Base-by-base conservation (phyloP, 495 filamentous ascomycete species). In the Penicillium daleae region DNA sequence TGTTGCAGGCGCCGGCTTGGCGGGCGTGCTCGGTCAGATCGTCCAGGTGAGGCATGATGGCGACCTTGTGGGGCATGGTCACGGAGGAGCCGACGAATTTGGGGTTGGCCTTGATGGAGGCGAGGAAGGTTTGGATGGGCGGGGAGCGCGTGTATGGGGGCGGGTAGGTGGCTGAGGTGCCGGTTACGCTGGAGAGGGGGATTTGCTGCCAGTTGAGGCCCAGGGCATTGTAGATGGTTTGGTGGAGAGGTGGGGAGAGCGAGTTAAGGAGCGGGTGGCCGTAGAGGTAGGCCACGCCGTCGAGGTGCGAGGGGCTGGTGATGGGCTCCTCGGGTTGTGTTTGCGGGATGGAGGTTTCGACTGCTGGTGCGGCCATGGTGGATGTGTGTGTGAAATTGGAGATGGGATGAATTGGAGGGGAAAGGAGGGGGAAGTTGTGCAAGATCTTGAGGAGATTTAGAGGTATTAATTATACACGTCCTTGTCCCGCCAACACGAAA, bases 11-110 rank as follows among this genome's bases (percentile, higher is more conserved):
- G 53, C 89, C 89, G 15, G 91, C 87, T 51, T 85, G 86, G 15
- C 81, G 81, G 54, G 81, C 88, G 70, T 90, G 87, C 29, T 85
- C 82, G 13, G 88, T 90, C 27, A 91, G 74, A 33, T 85, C 82
- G 71, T 92, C 88, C 7, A 92, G 82, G 63, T 89, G 77, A 3
- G 82, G 78, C 71, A 91, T 83, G 68, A 92, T 89, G 57, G 80
- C 78, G 49, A 92, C 81, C 74, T 92, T 92, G 76, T 87, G 82
- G 0, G 89, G 89, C 89, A 92, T 92, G 49, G 88, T 92, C 48
- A 91, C 84, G 24, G 87, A 86, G 15, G 86, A 82, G 60, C 89
- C 89, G 76, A 82, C 79, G 73, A 84, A 85, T 60, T 84, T 83
- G 32, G 76, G 74, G 64, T 83, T 74, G 54, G 71, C 46, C 54